Percentiles rank a stretch among this genome's conserved stretches.
These are phyloP conservation scores for Solanum pimpinellifolium DNA, from an alignment of 257 asterid genomes.

Conservation along the genomic window DNA sequence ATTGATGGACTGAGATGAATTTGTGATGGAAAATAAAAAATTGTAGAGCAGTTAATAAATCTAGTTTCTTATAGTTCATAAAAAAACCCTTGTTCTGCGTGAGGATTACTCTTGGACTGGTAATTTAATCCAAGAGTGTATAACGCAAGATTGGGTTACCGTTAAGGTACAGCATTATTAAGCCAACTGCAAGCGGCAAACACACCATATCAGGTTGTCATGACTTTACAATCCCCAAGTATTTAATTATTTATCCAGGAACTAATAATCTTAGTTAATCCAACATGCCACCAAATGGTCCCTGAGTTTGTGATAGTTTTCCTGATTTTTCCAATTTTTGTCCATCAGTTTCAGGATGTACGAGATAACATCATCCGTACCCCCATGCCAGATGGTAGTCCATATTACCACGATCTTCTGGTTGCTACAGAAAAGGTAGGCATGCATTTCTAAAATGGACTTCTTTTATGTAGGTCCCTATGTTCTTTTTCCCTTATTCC, in stretches of 20 bases:
- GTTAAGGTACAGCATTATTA: background rate
- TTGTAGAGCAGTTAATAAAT: background rate
- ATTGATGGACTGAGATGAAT: background rate
- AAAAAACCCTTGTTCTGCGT: background rate
- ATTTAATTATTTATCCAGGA: background rate
- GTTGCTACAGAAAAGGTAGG: conserved; percentile 50
- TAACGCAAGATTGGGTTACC: background rate
- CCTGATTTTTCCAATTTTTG: background rate
- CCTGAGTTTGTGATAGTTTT: background rate
- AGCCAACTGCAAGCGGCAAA: background rate
- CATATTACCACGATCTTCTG: conserved; percentile 45
- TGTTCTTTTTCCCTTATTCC: background rate
- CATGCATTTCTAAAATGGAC: background rate
- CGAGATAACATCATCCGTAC: conserved; percentile 31
- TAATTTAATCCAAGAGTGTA: background rate
- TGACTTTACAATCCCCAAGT: background rate
- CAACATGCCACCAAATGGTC: background rate
- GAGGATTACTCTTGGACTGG: background rate
- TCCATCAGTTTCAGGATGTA: conserved; percentile 29
- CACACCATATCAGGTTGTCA: background rate
- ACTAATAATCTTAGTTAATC: background rate
- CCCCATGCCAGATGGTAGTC: conserved; percentile 63
- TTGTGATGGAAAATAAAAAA: background rate
- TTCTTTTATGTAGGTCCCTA: background rate
- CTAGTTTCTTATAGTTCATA: background rate